These are phyloP conservation scores for Lepidium didymum DNA, from an alignment of 345 rosid species.

Conservation along the genomic window DNA sequence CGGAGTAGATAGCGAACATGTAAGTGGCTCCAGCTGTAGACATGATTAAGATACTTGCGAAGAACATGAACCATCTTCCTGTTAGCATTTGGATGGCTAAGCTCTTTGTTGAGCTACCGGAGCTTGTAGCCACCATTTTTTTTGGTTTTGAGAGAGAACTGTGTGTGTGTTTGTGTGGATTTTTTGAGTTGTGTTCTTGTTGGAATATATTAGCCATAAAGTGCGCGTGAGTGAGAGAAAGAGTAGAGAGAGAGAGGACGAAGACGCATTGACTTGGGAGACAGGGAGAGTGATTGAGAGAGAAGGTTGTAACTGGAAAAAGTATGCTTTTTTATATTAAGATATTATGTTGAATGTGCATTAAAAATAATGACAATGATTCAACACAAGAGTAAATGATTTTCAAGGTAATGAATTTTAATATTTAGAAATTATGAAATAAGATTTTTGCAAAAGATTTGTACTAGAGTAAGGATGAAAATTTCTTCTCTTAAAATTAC, in stretches of 20 bases:
- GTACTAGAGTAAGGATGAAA: conserved; percentile 2
- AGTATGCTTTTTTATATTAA: not conserved
- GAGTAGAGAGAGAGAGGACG: conserved; percentile 10
- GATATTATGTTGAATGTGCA: not conserved
- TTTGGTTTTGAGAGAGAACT: conserved; percentile 11
- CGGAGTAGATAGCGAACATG: conserved; percentile 45
- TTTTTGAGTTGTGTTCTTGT: conserved; percentile 13
- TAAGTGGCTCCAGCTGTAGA: conserved; percentile 47
- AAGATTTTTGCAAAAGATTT: not conserved
- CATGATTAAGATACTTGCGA: conserved; percentile 37
- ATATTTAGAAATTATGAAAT: not conserved
- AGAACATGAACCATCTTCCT: conserved; percentile 54
- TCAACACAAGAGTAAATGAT: conserved; percentile 8
- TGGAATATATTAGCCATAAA: conserved; percentile 25
- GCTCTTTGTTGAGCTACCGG: conserved; percentile 28
- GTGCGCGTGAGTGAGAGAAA: conserved; percentile 13
- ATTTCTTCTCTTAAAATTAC: too few species aligned
- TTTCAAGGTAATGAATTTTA: not conserved
- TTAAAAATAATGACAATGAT: not conserved
- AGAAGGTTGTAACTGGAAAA: conserved; percentile 4
- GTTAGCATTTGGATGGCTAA: conserved; percentile 27
- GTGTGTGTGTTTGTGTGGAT: not conserved
- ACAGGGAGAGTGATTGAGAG: conserved; percentile 7
- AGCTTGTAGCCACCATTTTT: conserved; percentile 24
- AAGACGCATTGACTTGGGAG: conserved; percentile 31